Evolutionary conservation across 2,329 filamentous ascomycete genomes (phyloP), one percentile per base, ranked within the genome.

Genomic region (Penicillium aurantiogriseum): DNA sequence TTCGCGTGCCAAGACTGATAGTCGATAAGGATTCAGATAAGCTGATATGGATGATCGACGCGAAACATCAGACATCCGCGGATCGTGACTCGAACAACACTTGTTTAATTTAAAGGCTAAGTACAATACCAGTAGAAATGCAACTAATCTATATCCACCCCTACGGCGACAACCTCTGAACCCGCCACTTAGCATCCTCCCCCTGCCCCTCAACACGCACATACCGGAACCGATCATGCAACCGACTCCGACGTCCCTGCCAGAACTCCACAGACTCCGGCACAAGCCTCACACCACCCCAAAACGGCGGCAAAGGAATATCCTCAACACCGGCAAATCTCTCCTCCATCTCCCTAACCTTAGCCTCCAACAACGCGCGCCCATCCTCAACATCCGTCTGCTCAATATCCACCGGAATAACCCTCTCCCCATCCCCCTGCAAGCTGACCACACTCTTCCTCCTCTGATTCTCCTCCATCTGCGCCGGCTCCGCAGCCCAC

Each of bases 201-300:
- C 66, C 67, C 67, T 90, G 85, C 67, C 91, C 82, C 65, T 94
- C 76, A 49, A 84, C 81, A 72, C 84, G 86, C 55, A 86, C 85
- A 77, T 97, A 97, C 60, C 87, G 83, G 73, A 99, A 97, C 25
- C 94, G 88, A 80, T 99, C 94, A 77, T 99, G 94, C 74, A 99
- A 77, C 58, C 94, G 83, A 77, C 88, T 96, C 71, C 91, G 84
- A 67, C 94, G 84, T 3, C 94, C 94, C 80, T 97, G 92, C 85
- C 94, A 99, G 74, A 99, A 99, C 82, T 99, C 94, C 48, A 99
- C 83, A 67, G 86, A 85, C 70, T 92, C 89, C 0, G 94, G 93
- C 62, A 92, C 82, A 59, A 99, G 84, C 66, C 93, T 86, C 73
- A 97, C 72, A 0, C 94, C 94, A 31, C 94, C 94, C 94, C 94